Base-by-base conservation (phyloP, 2,329 filamentous ascomycete genomes). In the Aspergillus vadensis region DNA sequence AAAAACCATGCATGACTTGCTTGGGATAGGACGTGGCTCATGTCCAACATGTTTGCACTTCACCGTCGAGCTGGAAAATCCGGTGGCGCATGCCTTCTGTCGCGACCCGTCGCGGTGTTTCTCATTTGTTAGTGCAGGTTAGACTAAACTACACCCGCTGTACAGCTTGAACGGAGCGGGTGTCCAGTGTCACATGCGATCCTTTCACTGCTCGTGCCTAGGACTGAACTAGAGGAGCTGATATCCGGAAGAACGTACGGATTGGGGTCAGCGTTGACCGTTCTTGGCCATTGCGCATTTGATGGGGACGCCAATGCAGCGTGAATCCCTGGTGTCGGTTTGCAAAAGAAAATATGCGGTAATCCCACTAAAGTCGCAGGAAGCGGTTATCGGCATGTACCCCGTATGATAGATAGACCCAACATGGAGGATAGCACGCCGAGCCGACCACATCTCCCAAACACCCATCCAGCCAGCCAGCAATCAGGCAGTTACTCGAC, bases 261-360 rank as follows among this genome's bases (percentile, higher is more conserved):
- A 49, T 59, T 30, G 41, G 21, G 54, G 39, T 48, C 15, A 6
- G 44, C 23, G 9, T 32, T 25, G 36, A 17, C 23, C 48, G 41
- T 32, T 30, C 19, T 50, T 49, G 23, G n/a, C 49, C 17, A 7
- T 21, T 49, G 30, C 12, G 25, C 43, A 23, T 36, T 15, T n/a
- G n/a, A 19, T 38, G 41, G 48, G 25, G 55, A 62, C 60, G 36
- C 60, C 56, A 56, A 59, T 59, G 57, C 56, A 53, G 57, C 50
- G 48, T 32, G 30, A 43, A 51, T 27, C 49, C 51, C 43, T 44
- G 36, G 21, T 36, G 55, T 47, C 55, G 43, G 30, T 39, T 53
- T 39, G 38, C 17, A 56, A 36, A 56, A 50, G 52, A 30, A 55
- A 44, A 9, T 50, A 56, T 51, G 52, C 39, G 25, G 41, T 21